Base-by-base conservation (phyloP, 345 rosid species). In the Citrus maxima region DNA sequence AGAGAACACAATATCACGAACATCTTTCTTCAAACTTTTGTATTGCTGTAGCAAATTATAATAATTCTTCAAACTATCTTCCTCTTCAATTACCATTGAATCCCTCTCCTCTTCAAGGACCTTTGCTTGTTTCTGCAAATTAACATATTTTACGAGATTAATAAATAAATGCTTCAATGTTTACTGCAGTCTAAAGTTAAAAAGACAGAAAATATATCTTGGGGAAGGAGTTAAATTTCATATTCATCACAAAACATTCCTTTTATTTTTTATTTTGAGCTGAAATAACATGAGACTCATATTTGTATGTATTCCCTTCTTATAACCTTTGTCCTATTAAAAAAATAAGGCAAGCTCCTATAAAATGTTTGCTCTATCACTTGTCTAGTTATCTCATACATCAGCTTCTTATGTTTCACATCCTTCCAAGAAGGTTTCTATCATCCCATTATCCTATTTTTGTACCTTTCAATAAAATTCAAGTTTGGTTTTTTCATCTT, bases 21-120 rank as follows among this genome's bases (percentile, higher is more conserved):
- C 84, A 79, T 94, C 99, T 83, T 88, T 88, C 90, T 91, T 93
- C 88, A 93, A 85, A 80, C 85, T 87, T 88, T 82, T 90, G 73
- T 88, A 85, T 73, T 94, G 97, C 68, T 88, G 87, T 78, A 93
- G 87, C 85, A 96, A 78, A 84, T 91, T 88, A 83, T 96, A 94
- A 83, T 93, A 94, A 74, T 83, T 88, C 81, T 84, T 90, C 77
- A 96, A 87, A 85, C 88, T 89, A 77, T 96, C 99, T 90, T 96
- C 98, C 83, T 94, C 98, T 84, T 94, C 97, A 72, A 96, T 89
- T 76, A 90, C 83, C 84, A 96, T 91, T 37, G 97, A 92, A 83
- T 94, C 88, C 84, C 92, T 94, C 88, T 94, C 98, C 82, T 88
- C 95, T 86, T 90, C 92, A 24, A 94, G 93, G 54, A 73, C 75